phyloP scores from a whole-genome alignment of 148 eudicot genomes.

The Diospyros lotus region DNA sequence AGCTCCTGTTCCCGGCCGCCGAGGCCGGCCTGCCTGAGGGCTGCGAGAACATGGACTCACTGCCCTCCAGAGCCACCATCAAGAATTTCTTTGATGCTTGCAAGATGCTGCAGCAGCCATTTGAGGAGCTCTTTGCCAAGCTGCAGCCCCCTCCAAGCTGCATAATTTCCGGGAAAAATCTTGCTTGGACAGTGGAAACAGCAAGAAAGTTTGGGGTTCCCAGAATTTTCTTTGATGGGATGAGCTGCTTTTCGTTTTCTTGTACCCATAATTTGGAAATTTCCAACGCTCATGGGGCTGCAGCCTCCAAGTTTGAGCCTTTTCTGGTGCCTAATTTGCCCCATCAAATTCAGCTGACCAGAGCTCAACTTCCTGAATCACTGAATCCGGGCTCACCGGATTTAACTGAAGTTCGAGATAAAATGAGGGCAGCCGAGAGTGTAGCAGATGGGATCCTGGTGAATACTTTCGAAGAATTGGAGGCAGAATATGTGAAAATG shows the following conservation, averaged over 20 bases:
- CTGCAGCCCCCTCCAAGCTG: constrained; percentile 29
- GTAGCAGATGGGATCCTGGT: constrained; percentile 32
- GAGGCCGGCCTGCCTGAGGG: constrained; percentile 18
- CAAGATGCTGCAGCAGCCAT: constrained; percentile 17
- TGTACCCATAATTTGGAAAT: constrained; percentile 10
- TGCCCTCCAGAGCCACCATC: constrained; percentile 20
- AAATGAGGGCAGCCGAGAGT: constrained; percentile 29
- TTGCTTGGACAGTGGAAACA: constrained; percentile 25
- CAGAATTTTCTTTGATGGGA: constrained; percentile 26
- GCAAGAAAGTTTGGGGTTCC: constrained; percentile 28
- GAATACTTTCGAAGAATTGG: constrained; percentile 41
- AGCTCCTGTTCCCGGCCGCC: constrained; percentile 6
- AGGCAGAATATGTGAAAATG: constrained; percentile 21
- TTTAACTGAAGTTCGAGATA: constrained; percentile 7
- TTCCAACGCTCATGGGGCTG: background rate
- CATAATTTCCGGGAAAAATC: constrained; percentile 24
- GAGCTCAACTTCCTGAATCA: constrained; percentile 9
- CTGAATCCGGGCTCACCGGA: background rate
- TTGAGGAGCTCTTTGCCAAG: constrained; percentile 18
- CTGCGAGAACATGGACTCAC: constrained; percentile 20
- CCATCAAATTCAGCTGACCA: constrained; percentile 8
- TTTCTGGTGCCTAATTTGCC: constrained; percentile 19
- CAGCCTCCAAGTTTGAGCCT: background rate
- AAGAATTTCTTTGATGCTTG: constrained; percentile 24
- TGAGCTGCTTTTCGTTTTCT: constrained; percentile 24